phyloP scores from a whole-genome alignment of 202 grass and related monocot species.

The Thinopyrum obtusiflorum region DNA sequence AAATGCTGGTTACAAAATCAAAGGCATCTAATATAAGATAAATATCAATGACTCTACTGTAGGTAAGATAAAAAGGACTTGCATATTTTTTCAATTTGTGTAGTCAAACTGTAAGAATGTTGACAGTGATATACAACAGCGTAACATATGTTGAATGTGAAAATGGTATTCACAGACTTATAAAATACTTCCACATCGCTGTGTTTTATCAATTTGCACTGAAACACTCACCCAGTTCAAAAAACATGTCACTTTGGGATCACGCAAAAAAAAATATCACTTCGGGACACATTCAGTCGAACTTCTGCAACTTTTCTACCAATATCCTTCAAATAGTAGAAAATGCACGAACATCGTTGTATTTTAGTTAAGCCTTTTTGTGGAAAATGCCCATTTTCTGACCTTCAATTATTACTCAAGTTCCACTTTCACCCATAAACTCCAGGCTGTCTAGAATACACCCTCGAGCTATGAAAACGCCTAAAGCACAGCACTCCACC shows the following conservation, averaged over 20 bases:
- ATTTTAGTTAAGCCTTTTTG: neutral
- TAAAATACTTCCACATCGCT: neutral
- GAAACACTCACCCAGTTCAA: neutral
- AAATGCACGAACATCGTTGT: neutral
- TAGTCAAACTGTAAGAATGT: neutral
- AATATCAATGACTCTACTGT: conserved; percentile 7
- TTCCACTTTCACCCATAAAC: neutral
- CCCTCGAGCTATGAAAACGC: neutral
- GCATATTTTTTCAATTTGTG: neutral
- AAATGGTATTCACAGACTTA: neutral
- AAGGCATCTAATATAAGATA: conserved; percentile 27
- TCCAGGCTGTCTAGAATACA: neutral
- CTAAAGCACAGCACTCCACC: neutral
- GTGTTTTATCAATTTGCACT: neutral
- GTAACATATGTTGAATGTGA: neutral
- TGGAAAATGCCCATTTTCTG: neutral
- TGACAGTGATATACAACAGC: neutral
- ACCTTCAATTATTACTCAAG: neutral
- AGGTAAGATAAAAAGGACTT: neutral
- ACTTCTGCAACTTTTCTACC: neutral
- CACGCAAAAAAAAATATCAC: neutral
- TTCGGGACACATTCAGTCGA: neutral
- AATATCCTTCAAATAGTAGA: neutral
- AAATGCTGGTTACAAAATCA: conserved; percentile 73
- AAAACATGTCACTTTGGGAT: neutral